These are phyloP conservation scores for Pythium brachiatum DNA, from an alignment of 352 stramenopile species.

Conservation along the genomic window DNA sequence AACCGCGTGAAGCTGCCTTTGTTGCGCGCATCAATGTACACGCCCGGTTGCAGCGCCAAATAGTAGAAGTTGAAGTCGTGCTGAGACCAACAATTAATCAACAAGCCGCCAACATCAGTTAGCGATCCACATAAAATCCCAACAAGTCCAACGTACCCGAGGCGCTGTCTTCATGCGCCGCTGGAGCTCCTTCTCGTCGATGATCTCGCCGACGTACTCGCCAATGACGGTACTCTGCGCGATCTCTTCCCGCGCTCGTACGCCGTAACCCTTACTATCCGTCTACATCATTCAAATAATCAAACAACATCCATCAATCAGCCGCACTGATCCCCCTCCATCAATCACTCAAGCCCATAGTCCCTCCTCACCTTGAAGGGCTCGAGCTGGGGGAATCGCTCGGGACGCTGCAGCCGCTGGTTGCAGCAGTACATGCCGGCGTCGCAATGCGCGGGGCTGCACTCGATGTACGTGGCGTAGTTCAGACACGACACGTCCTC, in stretches of 20 bases:
- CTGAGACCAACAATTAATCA: constrained; percentile 20
- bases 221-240: constrained; percentile 68
- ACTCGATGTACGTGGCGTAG: constrained; percentile 87
- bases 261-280: constrained; percentile 82
- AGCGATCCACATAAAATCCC: neutral
- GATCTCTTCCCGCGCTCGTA: constrained; percentile 66
- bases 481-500: constrained; percentile 88
- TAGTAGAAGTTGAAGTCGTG: constrained; percentile 90
- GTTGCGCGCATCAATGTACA: constrained; percentile 88
- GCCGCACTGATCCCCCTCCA: neutral
- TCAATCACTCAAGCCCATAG: neutral
- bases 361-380: constrained; percentile 49
- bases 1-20: constrained; percentile 94
- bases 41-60: constrained; percentile 64
- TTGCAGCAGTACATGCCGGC: constrained; percentile 58
- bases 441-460: constrained; percentile 37
- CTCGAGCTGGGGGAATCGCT: constrained; percentile 62
- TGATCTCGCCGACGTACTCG: constrained; percentile 93
- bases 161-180: constrained; percentile 54
- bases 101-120: neutral
- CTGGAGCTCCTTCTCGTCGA: constrained; percentile 82
- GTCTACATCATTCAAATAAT: constrained; percentile 33
- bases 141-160: constrained; percentile 25
- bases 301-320: constrained; percentile 4
- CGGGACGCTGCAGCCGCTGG: constrained; percentile 70